These are phyloP conservation scores for Trichoderma orchidacearum DNA, from an alignment of 495 filamentous ascomycete species.

Conservation along the genomic window DNA sequence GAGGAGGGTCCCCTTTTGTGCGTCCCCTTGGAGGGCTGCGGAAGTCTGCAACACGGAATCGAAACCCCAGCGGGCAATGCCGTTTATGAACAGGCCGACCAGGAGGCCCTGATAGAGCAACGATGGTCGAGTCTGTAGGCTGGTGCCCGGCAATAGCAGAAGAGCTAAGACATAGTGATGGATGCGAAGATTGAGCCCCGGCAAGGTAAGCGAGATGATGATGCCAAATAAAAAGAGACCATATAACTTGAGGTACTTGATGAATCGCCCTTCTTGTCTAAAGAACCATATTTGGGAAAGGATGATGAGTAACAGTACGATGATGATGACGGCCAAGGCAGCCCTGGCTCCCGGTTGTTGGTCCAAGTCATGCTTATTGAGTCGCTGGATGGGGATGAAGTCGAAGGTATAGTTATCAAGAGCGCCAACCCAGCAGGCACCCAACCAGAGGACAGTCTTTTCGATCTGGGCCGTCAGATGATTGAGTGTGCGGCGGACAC, in stretches of 20 bases:
- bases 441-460: constrained; percentile 62
- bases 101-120: constrained; percentile 80
- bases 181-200: constrained; percentile 75
- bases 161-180: constrained; percentile 92
- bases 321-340: constrained; percentile 54
- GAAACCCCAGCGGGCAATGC: constrained; percentile 86
- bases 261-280: constrained; percentile 56
- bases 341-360: constrained; percentile 64
- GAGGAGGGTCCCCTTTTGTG: constrained; percentile 52
- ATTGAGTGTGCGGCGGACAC: constrained; percentile 30
- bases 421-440: constrained; percentile 62
- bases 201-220: constrained; percentile 53
- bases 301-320: constrained; percentile 43
- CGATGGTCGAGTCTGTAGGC: constrained; percentile 65
- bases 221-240: constrained; percentile 39
- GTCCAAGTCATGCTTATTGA: constrained; percentile 62
- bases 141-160: constrained; percentile 66
- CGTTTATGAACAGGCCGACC: constrained; percentile 83
- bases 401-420: constrained; percentile 78
- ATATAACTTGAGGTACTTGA: constrained; percentile 63
- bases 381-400: constrained; percentile 65
- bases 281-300: constrained; percentile 63
- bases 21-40: constrained; percentile 52
- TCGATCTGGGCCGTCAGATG: constrained; percentile 53
- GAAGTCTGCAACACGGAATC: constrained; percentile 81